Conservation (phyloP, 345 rosid genomes). For the Gossypium australe region DNA sequence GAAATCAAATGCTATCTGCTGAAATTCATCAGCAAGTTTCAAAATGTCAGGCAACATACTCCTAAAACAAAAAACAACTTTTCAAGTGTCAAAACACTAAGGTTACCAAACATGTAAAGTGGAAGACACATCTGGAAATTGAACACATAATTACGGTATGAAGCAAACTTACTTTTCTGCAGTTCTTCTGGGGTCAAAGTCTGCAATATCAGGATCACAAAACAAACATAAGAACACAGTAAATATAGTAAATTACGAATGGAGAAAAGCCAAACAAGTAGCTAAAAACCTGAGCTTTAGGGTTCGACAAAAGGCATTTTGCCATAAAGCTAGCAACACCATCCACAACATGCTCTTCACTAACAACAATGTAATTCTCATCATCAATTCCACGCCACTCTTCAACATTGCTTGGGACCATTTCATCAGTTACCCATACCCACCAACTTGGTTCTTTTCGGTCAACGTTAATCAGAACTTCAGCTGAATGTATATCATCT, state of each 20-base stretch:
- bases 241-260: not conserved
- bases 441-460: slow-evolving; percentile 90
- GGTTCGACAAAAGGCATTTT: slow-evolving; percentile 73
- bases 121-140: not conserved
- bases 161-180: slow-evolving; percentile 58
- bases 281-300: slow-evolving; percentile 59
- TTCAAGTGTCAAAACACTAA: not conserved
- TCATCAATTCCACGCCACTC: slow-evolving; percentile 76
- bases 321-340: slow-evolving; percentile 95
- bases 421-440: slow-evolving; percentile 93
- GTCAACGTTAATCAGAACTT: slow-evolving; percentile 40
- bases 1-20: not conserved
- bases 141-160: not conserved
- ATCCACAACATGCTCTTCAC: slow-evolving; percentile 81
- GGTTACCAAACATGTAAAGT: not conserved
- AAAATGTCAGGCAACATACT: not conserved
- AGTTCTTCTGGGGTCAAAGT: slow-evolving; percentile 67
- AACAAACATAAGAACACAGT: slow-evolving; percentile 8
- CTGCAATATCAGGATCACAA: slow-evolving; percentile 45
- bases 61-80: not conserved
- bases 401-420: slow-evolving; percentile 68
- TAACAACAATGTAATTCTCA: slow-evolving; percentile 64
- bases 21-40: not conserved
- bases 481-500: slow-evolving; percentile 41
- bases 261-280: not conserved